These are phyloP conservation scores for Candida sp. DNA, from an alignment of 1,139 yeast species.

Conservation along the genomic window DNA sequence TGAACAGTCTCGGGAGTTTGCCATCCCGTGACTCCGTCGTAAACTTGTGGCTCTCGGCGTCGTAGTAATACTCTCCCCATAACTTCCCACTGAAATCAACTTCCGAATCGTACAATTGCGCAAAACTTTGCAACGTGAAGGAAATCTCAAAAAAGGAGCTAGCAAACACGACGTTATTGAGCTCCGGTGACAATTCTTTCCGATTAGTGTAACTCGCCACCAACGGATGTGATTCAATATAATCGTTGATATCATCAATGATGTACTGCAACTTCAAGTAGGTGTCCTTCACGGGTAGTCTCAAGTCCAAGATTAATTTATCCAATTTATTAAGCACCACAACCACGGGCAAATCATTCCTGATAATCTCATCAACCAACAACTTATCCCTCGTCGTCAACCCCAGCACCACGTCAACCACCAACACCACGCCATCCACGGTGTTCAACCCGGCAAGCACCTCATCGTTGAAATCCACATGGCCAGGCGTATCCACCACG, in stretches of 20 bases:
- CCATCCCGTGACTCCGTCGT: slow-evolving; percentile 34
- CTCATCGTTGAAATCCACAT: slow-evolving; percentile 82
- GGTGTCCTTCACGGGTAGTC: slow-evolving; percentile 75
- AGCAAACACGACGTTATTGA: slow-evolving; percentile 74
- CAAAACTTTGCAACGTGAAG: slow-evolving; percentile 72
- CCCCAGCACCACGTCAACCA: slow-evolving; percentile 90
- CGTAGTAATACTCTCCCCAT: slow-evolving; percentile 81
- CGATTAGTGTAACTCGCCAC: slow-evolving; percentile 28
- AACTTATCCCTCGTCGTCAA: slow-evolving; percentile 56
- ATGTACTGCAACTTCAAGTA: slow-evolving; percentile 66
- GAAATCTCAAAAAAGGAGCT: slow-evolving; percentile 65
- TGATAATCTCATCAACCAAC: slow-evolving; percentile 53
- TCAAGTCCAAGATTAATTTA: slow-evolving; percentile 75
- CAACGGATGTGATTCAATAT: slow-evolving; percentile 37
- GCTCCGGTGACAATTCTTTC: slow-evolving; percentile 59
- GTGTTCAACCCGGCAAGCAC: slow-evolving; percentile 58
- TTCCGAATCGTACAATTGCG: slow-evolving; percentile 48
- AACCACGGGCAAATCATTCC: slow-evolving; percentile 52
- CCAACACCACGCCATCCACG: slow-evolving; percentile 69
- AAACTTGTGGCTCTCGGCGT: slow-evolving; percentile 48
- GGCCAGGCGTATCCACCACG: slow-evolving; percentile 91
- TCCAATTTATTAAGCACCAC: slow-evolving; percentile 86
- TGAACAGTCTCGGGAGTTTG: slow-evolving; percentile 56
- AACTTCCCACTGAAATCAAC: slow-evolving; percentile 52
- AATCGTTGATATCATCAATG: slow-evolving; percentile 67